Evolutionary conservation across 169 alveolate genomes (phyloP).

Genomic region (Cryptosporidium ubiquitum): DNA sequence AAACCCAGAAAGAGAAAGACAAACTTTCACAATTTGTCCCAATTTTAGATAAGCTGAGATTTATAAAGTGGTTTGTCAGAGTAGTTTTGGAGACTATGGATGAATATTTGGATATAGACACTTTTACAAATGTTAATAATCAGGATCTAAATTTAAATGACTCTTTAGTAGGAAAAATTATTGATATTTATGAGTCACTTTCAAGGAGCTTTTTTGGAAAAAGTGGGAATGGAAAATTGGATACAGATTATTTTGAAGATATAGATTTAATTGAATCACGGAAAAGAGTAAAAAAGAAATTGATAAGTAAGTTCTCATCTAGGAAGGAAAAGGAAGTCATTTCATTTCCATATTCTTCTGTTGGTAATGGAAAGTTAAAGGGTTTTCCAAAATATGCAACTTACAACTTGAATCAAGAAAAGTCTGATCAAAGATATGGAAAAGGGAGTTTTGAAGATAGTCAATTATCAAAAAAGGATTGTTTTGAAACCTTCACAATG

Average conservation of each 20-base stretch:
- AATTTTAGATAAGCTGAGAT: constrained; percentile 31
- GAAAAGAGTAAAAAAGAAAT: background rate
- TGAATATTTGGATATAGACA: background rate
- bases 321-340: constrained; percentile 5
- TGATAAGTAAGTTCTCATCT: constrained; percentile 20
- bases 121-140: background rate
- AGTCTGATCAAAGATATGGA: constrained; percentile 7
- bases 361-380: constrained; percentile 16
- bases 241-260: background rate
- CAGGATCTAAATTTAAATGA: background rate
- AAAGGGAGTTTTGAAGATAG: constrained; percentile 25
- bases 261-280: background rate
- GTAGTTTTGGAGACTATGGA: background rate
- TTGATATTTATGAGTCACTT: constrained; percentile 1
- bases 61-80: constrained; percentile 36
- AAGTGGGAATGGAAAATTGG: background rate
- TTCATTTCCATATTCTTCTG: constrained; percentile 19
- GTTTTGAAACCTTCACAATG: constrained; percentile 28
- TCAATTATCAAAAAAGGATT: background rate
- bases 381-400: constrained; percentile 39
- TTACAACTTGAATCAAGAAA: constrained; percentile 27
- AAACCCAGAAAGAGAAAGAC: background rate
- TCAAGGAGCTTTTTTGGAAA: constrained; percentile 1
- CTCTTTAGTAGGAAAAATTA: background rate
- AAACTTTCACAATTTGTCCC: background rate